Base-by-base conservation (phyloP, 2,329 filamentous ascomycete species). In the Trichoderma endophyticum region DNA sequence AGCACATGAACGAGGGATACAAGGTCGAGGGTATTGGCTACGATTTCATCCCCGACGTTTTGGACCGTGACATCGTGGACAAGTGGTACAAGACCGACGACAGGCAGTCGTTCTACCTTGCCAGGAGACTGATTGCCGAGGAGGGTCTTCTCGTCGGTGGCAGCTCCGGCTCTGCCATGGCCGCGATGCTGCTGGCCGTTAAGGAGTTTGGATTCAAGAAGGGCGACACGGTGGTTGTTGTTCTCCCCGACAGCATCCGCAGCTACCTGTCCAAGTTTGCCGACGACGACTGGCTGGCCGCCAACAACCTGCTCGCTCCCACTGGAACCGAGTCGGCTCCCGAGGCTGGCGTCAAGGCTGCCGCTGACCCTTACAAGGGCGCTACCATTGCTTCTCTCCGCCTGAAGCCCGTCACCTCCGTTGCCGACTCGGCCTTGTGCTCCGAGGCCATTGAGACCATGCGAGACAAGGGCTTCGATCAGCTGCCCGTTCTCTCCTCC, bases 21-120 rank as follows among this genome's bases (percentile, higher is more conserved):
- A 98, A 99, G 85, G 96, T 99, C 1, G 96, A 99, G 84, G 96
- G 96, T 57, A 99, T 99, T 78, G 96, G 96, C 24, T 99, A 99
- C 81, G 96, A 99, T 81, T 99, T 99, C 81, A 92, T 99, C 73
- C 96, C 97, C 7, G 93, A 98, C 28, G 97, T 99, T 6, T 86
- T 99, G 70, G 91, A 96, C 75, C 93, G 92, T 78, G 83, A 90
- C 32, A 81, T 88, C 6, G 93, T 99, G 34, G 93, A 98, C 81
- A 92, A 92, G 79, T 99, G 96, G 96, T 98, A 98, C 86, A 99
- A 99, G 89, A 99, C 96, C 4, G 93, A 95, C 73, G 96, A 99
- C 79, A 88, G 89, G 73, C 93, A 97, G 80, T 95, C 95, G 3
- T 99, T 99, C 84, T 87, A 90, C 80, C 95, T 93, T 79, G 93